Evolutionary conservation across 192 early-diverging fungal species (phyloP).

Genomic region (Dissophora ornata): DNA sequence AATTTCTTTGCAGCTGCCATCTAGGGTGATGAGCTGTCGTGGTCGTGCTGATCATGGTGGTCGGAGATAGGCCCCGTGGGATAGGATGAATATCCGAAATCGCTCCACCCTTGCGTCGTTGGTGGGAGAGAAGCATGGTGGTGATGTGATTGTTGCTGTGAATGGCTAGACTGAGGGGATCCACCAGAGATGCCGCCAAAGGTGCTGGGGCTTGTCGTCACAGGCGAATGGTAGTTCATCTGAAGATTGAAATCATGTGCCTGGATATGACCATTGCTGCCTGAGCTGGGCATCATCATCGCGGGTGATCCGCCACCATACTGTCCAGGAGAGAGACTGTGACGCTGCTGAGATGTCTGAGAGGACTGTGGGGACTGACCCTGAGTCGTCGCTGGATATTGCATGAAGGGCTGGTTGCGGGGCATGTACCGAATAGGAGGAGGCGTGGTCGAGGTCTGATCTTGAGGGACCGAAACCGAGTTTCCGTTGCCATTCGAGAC

Average conservation of each 20-base stretch:
- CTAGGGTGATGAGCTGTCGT: constrained; percentile 48
- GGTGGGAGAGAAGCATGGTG: constrained; percentile 41
- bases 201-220: constrained; percentile 41
- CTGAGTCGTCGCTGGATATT: constrained; percentile 37
- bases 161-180: constrained; percentile 41
- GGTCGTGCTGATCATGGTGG: constrained; percentile 47
- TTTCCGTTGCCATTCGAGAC: constrained; percentile 39
- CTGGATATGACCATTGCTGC: constrained; percentile 32
- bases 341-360: constrained; percentile 37
- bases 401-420: constrained; percentile 29
- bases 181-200: constrained; percentile 27
- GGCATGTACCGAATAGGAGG: constrained; percentile 44
- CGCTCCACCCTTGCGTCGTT: constrained; percentile 46
- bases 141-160: constrained; percentile 22
- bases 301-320: constrained; percentile 44
- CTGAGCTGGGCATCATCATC: constrained; percentile 54
- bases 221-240: constrained; percentile 51
- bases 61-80: constrained; percentile 41
- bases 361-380: constrained; percentile 45
- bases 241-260: constrained; percentile 48
- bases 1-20: too few relatives aligned
- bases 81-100: constrained; percentile 39
- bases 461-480: constrained; percentile 9
- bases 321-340: constrained; percentile 42
- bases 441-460: constrained; percentile 48